phyloP scores from a whole-genome alignment of 768 basidiomycete species.

The Pulveroboletus sp. region DNA sequence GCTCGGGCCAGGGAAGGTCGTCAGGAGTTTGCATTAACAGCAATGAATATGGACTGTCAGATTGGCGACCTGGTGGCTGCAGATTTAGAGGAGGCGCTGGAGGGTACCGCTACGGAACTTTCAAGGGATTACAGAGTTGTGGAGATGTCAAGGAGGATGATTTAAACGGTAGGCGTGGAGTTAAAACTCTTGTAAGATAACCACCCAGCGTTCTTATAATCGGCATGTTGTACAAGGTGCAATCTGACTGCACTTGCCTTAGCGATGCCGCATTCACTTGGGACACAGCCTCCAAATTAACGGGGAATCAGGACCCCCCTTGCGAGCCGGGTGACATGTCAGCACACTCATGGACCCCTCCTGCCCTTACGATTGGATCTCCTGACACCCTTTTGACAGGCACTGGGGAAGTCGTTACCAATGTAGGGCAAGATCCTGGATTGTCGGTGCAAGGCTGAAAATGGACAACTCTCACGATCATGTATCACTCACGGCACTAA shows the following conservation, averaged over 20 bases:
- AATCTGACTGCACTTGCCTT: slow-evolving; percentile 26
- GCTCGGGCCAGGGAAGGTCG: slow-evolving; percentile 83
- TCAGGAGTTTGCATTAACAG: slow-evolving; percentile 46
- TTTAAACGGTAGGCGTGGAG: slow-evolving; percentile 32
- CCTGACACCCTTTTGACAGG: slow-evolving; percentile 33
- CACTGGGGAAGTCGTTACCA: slow-evolving; percentile 23
- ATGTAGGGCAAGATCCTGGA: slow-evolving; percentile 29
- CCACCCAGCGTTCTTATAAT: slow-evolving; percentile 35
- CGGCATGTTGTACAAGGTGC: slow-evolving; percentile 30
- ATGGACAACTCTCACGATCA: slow-evolving; percentile 31
- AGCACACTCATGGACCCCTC: slow-evolving; percentile 30
- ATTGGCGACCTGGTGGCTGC: slow-evolving; percentile 2
- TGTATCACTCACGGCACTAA: slow-evolving; percentile 34
- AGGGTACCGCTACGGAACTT: slow-evolving; percentile 14
- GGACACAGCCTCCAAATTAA: slow-evolving; percentile 32
- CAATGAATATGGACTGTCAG: slow-evolving; percentile 4
- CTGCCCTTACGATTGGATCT: slow-evolving; percentile 20
- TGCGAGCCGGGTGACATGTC: slow-evolving; percentile 32
- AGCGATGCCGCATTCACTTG: slow-evolving; percentile 36
- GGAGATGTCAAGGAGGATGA: slow-evolving; percentile 22
- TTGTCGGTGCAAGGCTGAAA: slow-evolving; percentile 28
- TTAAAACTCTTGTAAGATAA: slow-evolving; percentile 36
- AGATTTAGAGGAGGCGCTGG: slow-evolving; percentile 5
- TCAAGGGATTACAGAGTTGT: slow-evolving; percentile 11
- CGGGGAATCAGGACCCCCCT: slow-evolving; percentile 27